Evolutionary conservation across 169 alveolate genomes (phyloP).

Genomic region (Plasmodium vivax): DNA sequence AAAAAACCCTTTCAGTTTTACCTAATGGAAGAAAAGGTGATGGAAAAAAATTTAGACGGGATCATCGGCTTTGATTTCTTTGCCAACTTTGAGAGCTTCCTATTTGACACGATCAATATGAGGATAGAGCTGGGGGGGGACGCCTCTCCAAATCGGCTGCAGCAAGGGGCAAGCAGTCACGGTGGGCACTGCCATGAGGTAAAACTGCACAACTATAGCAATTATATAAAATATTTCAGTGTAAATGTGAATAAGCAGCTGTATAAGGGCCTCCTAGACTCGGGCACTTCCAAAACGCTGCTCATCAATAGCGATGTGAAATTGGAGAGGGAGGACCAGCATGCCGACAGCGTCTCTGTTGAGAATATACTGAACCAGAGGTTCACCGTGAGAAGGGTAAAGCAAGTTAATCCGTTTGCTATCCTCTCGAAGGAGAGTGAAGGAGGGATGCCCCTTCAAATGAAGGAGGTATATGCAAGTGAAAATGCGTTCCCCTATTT

Average conservation of each 20-base stretch:
- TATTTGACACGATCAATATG: conserved; percentile 21
- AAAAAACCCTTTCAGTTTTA: background rate
- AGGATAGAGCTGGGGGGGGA: background rate
- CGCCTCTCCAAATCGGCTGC: background rate
- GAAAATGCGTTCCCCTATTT: conserved; percentile 3
- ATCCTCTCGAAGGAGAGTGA: conserved; percentile 5
- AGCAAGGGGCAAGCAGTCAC: background rate
- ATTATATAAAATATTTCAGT: conserved; percentile 31
- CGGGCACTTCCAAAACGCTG: conserved; percentile 31
- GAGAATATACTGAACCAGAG: conserved; percentile 46
- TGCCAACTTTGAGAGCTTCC: background rate
- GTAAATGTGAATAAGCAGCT: background rate
- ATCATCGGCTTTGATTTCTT: conserved; percentile 66
- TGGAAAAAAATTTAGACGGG: conserved; percentile 49
- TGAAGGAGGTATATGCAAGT: conserved; percentile 7
- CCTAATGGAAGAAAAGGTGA: conserved; percentile 11
- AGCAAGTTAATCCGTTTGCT: background rate
- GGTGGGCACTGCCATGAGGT: background rate
- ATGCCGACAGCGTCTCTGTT: background rate
- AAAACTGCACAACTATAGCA: conserved; percentile 8
- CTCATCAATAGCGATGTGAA: background rate
- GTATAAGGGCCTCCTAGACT: conserved; percentile 48
- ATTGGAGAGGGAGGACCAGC: background rate
- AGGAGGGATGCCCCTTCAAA: background rate
- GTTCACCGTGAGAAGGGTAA: background rate